A percentile compares a stretch with the other conserved stretches of the same genome.
These are phyloP conservation scores for Phaeosphaeria sp. DNA, from an alignment of 2,329 filamentous ascomycete species.

Conservation along the genomic window DNA sequence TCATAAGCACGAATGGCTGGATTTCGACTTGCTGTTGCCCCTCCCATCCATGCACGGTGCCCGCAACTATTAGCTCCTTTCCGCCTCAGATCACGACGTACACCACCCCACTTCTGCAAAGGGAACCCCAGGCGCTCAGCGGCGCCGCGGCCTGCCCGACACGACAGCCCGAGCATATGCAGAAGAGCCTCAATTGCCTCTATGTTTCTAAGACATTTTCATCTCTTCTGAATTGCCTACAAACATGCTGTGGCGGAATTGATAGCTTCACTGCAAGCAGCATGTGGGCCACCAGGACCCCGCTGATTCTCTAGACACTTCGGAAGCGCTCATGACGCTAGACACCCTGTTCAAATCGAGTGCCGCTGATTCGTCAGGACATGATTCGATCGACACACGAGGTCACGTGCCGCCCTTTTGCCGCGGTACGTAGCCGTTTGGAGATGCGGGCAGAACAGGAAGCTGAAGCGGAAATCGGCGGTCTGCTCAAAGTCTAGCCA, in stretches of 20 bases:
- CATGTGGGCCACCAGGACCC: slow-evolving; percentile 20
- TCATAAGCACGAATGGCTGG: slow-evolving; percentile 39
- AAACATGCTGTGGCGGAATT: background rate
- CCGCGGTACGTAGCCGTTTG: slow-evolving; percentile 9
- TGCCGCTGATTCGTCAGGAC: slow-evolving; percentile 15
- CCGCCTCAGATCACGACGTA: slow-evolving; percentile 14
- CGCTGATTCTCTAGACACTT: slow-evolving; percentile 8
- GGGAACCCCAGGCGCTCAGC: background rate
- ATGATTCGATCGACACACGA: slow-evolving; percentile 12
- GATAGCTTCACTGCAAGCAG: slow-evolving; percentile 2
- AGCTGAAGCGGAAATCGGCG: slow-evolving; percentile 6
- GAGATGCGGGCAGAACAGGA: slow-evolving; percentile 7
- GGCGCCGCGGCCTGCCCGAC: background rate
- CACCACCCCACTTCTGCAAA: slow-evolving; percentile 15
- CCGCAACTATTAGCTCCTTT: slow-evolving; percentile 31
- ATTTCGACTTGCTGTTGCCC: slow-evolving; percentile 31
- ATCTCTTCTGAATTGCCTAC: background rate
- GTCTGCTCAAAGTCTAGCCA: slow-evolving; percentile 5
- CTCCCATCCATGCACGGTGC: slow-evolving; percentile 25
- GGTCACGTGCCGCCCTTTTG: slow-evolving; percentile 12
- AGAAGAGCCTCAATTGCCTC: background rate
- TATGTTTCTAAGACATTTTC: background rate
- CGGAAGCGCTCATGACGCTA: slow-evolving; percentile 18
- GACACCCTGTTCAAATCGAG: slow-evolving; percentile 5
- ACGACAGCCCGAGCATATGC: background rate